Conservation (phyloP, 495 filamentous ascomycete species). For the Talaromyces nanjingensis region DNA sequence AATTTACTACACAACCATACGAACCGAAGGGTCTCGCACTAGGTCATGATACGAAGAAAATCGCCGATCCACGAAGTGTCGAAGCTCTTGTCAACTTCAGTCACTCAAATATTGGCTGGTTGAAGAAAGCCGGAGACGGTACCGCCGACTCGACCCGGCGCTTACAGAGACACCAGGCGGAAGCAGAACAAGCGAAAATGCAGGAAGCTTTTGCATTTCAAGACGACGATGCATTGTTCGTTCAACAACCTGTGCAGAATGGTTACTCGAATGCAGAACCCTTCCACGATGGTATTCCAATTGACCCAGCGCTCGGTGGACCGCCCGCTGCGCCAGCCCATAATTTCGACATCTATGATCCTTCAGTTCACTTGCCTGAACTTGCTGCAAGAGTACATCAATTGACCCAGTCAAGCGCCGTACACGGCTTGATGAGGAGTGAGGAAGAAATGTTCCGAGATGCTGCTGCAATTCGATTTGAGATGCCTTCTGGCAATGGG, state of each 20-base stretch:
- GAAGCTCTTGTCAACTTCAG: conserved; percentile 82
- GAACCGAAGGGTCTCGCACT: conserved; percentile 76
- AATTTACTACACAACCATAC: conserved; percentile 57
- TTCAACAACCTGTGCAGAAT: conserved; percentile 18
- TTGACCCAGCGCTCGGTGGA: conserved; percentile 42
- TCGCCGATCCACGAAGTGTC: conserved; percentile 83
- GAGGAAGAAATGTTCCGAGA: conserved; percentile 3
- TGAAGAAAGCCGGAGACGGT: conserved; percentile 50
- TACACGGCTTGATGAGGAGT: not conserved
- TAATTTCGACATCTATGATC: not conserved
- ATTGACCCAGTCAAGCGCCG: conserved; percentile 3
- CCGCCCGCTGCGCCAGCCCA: not conserved
- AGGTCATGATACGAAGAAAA: conserved; percentile 79
- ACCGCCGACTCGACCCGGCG: conserved; percentile 34
- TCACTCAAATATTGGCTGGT: conserved; percentile 72
- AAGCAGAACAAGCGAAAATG: conserved; percentile 42
- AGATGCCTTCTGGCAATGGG: not conserved
- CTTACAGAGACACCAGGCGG: conserved; percentile 38
- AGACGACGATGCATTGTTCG: conserved; percentile 19
- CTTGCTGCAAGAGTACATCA: conserved; percentile 6
- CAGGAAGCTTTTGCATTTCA: conserved; percentile 34
- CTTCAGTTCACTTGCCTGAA: conserved; percentile 1
- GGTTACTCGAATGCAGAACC: conserved; percentile 5
- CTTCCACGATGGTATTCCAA: conserved; percentile 32
- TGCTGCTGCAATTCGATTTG: conserved; percentile 8